phyloP scores from a whole-genome alignment of 2,329 filamentous ascomycete species.

The Nectriaceae sp. region DNA sequence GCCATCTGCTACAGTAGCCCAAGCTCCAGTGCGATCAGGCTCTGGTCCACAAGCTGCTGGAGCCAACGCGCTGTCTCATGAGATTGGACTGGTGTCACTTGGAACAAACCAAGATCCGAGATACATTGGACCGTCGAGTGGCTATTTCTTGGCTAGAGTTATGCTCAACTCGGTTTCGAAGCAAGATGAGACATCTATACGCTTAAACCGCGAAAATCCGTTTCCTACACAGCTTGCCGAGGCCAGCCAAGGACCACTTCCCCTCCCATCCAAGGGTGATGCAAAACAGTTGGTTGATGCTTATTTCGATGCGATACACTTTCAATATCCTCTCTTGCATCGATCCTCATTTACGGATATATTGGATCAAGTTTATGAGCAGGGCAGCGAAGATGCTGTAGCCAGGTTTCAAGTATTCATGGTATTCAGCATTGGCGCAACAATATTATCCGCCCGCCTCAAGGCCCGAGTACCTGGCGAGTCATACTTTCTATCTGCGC shows the following conservation, averaged over 20 bases:
- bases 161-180: constrained; percentile 43
- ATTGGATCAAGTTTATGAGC: constrained; percentile 38
- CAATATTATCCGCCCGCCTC: constrained; percentile 44
- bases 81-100: constrained; percentile 55
- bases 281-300: constrained; percentile 43
- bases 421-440: constrained; percentile 53
- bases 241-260: constrained; percentile 33
- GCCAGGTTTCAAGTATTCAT: constrained; percentile 52
- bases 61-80: constrained; percentile 42
- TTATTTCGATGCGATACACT: constrained; percentile 51
- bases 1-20: neutral
- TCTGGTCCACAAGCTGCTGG: constrained; percentile 15
- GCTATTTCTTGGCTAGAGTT: constrained; percentile 53
- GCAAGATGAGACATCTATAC: constrained; percentile 15
- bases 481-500: constrained; percentile 50
- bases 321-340: constrained; percentile 53
- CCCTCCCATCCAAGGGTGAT: constrained; percentile 34
- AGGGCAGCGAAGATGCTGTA: constrained; percentile 29
- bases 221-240: constrained; percentile 34
- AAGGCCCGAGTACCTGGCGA: constrained; percentile 48
- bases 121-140: constrained; percentile 58
- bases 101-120: constrained; percentile 48
- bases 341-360: constrained; percentile 42
- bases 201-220: constrained; percentile 5
- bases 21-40: constrained; percentile 12